Base-by-base conservation (phyloP, 2,329 filamentous ascomycete species). In the Ceratocystis albifundus region DNA sequence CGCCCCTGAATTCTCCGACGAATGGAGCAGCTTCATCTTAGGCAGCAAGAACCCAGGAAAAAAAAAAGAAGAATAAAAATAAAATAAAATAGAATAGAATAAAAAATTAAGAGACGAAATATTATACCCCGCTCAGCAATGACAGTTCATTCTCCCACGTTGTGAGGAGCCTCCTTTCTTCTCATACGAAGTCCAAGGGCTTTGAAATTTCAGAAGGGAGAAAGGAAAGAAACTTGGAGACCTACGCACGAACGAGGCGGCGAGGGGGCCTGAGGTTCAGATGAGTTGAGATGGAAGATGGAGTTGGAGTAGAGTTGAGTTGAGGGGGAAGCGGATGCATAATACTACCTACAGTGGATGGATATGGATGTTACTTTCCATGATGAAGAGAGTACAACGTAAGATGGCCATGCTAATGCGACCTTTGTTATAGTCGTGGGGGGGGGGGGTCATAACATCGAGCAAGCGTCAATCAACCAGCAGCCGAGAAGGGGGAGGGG, bases 381-480 rank as follows among this genome's bases (percentile, higher is more conserved):
- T 28, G 48, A 10, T 10, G 48, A 25, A 10, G 48, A 10, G 48
- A 25, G 22, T 53, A 28, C 22, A 1, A 50, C 48, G 20, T 30
- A 57, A 30, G n/a, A 30, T 15, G n/a, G 10, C 10, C 12, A 57
- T 57, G 8, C 53, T 4, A 17, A 57, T 57, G 8, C 53, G 10
- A 17, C 15, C 25, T 22, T 57, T 7, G 53, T 12, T 57, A 59
- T 59, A 59, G 55, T 17, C 55, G 55, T 59, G 55, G 55, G 55
- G 55, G 55, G 55, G 36, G 55, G 55, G 55, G 55, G 55, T 32
- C n/a, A 59, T 59, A 59, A 36, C 28, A n/a, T n/a, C n/a, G n/a
- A 59, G 25, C 12, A 59, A 36, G 36, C 8, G n/a, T 20, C 25
- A 22, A 10, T 10, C 48, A 53, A 4, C 17, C 28, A 59, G 55